phyloP scores from a whole-genome alignment of 73 alveolate species.

The Uronychia setigera region DNA sequence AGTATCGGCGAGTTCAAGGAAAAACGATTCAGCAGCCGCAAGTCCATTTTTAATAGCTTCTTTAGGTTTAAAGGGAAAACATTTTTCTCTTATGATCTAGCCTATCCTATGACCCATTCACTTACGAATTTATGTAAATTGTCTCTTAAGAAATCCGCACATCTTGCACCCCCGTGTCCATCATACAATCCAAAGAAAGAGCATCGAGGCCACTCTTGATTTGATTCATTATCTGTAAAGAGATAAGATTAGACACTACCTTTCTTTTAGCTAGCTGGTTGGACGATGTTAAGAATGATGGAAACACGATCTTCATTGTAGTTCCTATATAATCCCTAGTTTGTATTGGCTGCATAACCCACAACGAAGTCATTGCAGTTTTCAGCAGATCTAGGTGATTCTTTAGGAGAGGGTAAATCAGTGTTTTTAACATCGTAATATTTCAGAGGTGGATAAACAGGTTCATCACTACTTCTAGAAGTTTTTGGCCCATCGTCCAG shows the following conservation, averaged over 20 bases:
- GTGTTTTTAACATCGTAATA: not conserved
- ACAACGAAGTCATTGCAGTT: conserved; percentile 32
- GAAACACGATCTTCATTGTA: conserved; percentile 77
- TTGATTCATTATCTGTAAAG: conserved; percentile 8
- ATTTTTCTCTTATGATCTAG: conserved; percentile 69
- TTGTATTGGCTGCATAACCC: conserved; percentile 95
- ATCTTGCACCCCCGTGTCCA: conserved; percentile 70
- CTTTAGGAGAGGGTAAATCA: not conserved
- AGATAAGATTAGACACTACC: conserved; percentile 1
- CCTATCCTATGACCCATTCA: not conserved
- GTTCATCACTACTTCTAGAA: not conserved
- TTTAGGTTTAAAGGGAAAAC: conserved; percentile 81
- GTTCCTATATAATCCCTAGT: conserved; percentile 84
- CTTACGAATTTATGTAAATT: conserved; percentile 85
- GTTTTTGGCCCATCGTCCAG: not conserved
- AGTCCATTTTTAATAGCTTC: conserved; percentile 93
- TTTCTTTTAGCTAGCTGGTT: conserved; percentile 40
- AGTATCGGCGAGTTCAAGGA: conserved; percentile 79
- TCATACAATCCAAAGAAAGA: conserved; percentile 65
- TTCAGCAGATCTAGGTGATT: not conserved
- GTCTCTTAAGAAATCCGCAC: conserved; percentile 88
- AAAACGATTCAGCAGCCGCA: conserved; percentile 88
- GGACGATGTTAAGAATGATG: conserved; percentile 53
- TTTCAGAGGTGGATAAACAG: not conserved
- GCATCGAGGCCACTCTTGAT: conserved; percentile 74